These are phyloP conservation scores for Cercospora sesami DNA, from an alignment of 2,329 filamentous ascomycete genomes.

Conservation along the genomic window DNA sequence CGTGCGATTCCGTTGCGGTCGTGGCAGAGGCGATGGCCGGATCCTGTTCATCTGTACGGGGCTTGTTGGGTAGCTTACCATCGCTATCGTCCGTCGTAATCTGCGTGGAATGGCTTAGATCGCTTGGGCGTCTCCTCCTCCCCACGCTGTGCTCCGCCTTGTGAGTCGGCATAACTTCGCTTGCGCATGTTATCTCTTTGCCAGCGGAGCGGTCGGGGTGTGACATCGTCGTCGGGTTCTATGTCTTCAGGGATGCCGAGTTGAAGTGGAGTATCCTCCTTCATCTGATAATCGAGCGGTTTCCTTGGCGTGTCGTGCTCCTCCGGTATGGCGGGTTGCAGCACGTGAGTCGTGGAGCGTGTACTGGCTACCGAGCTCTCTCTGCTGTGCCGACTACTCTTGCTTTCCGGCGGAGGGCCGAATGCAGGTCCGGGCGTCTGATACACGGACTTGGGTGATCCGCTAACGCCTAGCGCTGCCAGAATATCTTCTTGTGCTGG, in stretches of 20 bases:
- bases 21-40: neutral
- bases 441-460: constrained; percentile 41
- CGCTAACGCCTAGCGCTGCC: constrained; percentile 41
- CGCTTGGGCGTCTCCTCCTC: constrained; percentile 29
- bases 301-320: constrained; percentile 2
- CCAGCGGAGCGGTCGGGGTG: constrained; percentile 22
- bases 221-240: constrained; percentile 27
- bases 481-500: constrained; percentile 40
- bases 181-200: constrained; percentile 18
- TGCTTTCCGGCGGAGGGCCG: constrained; percentile 31
- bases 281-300: neutral
- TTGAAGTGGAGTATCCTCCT: neutral
- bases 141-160: constrained; percentile 19
- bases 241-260: constrained; percentile 14
- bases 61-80: neutral
- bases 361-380: constrained; percentile 20
- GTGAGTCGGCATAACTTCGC: constrained; percentile 28
- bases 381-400: constrained; percentile 19
- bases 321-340: constrained; percentile 3
- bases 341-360: constrained; percentile 3
- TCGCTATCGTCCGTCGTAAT: constrained; percentile 1
- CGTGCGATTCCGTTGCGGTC: neutral
- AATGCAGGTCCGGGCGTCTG: constrained; percentile 42
- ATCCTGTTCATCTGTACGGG: neutral
- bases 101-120: constrained; percentile 10